Conservation (phyloP, 208 protist species). For the Novymonas esmeraldas region DNA sequence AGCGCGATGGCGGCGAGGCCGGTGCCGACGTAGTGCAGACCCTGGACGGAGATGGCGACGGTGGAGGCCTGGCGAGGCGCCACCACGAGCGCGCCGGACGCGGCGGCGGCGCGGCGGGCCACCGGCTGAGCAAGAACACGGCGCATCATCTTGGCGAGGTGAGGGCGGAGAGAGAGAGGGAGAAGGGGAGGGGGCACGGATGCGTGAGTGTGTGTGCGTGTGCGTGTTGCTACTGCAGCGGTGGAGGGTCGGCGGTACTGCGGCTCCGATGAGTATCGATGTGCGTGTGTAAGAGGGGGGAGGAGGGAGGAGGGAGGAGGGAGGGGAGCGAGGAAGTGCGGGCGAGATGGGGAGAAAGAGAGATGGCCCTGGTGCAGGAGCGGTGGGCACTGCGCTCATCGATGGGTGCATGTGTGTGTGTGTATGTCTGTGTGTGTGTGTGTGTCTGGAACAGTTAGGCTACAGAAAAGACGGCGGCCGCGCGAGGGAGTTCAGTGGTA, state of each 20-base stretch:
- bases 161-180: background rate
- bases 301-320: background rate
- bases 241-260: too few relatives aligned
- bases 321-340: background rate
- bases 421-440: background rate
- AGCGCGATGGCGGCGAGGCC: conserved; percentile 91
- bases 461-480: background rate
- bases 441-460: background rate
- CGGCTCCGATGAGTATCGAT: too few relatives aligned
- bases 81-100: conserved; percentile 46
- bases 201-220: background rate
- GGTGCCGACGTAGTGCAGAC: conserved; percentile 92
- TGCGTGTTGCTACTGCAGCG: too few relatives aligned
- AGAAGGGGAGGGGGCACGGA: background rate
- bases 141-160: conserved; percentile 75
- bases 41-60: conserved; percentile 89
- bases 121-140: conserved; percentile 55
- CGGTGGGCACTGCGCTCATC: too few relatives aligned
- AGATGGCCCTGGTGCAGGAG: background rate
- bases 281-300: background rate
- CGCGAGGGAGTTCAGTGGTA: too few relatives aligned
- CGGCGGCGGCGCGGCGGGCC: conserved; percentile 45
- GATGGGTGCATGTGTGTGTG: background rate
- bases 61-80: conserved; percentile 75
- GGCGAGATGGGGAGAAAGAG: background rate